Evolutionary conservation across 805 yeast species (phyloP), one percentile per base, ranked within the genome.

Genomic region (Candida oleophila): DNA sequence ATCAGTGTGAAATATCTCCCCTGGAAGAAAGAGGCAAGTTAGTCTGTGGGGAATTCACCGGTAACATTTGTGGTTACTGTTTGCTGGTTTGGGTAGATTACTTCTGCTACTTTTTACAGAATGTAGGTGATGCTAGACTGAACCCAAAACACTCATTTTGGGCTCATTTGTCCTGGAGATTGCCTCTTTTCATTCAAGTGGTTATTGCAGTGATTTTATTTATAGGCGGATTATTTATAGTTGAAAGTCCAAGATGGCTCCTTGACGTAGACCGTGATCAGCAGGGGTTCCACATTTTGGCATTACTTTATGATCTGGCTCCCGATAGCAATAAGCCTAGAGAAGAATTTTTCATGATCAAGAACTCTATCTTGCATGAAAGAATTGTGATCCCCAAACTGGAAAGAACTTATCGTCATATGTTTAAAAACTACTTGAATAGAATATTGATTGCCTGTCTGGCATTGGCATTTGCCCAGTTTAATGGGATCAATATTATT

Each of bases 221-320:
- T 22, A 52, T 80, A 2, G 97, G 97, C 3, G 85, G 96, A 1
- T 80, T 83, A 45, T 73, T 86, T 48, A 81, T 91, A 34, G 90
- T 88, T 3, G 97, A 90, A 59, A 83, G 91, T 42, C 97, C 97
- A 3, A 75, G 96, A 54, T 90, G 96, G 96, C 71, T 91, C 44
- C 68, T 91, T 33, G 91, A 87, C 61, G 85, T 85, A 50, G 96
- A 89, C 60, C 79, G 76, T 52, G 89, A 84, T 50, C 78, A 74
- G 44, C 74, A 76, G 49, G 83, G 82, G 3, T 76, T 68, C 48
- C 60, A 71, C 49, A 64, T 64, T 11, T 51, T 60, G 33, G 44
- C 60, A 28, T 53, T 59, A 41, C 49, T 60, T 30, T 62, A 59
- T 38, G 67, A 64, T 48, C 63, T 67, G 16, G 57, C 65, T 22